phyloP scores from a whole-genome alignment of 225 moss, liverwort and hornwort genomes.

The Pleurozium schreberi region DNA sequence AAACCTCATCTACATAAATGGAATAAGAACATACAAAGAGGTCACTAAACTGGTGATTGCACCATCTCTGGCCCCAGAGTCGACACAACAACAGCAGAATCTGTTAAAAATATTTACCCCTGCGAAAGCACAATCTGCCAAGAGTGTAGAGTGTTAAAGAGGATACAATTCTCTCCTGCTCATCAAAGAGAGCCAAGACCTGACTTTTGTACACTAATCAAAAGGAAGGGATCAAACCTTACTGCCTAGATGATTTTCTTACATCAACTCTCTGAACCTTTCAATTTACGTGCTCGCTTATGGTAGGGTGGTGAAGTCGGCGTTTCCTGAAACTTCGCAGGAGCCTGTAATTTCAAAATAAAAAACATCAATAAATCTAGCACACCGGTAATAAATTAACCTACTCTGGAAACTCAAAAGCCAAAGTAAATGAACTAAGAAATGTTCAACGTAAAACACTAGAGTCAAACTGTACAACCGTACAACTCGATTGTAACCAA shows the following conservation, averaged over 20 bases:
- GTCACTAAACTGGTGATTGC: background rate
- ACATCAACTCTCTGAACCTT: conserved; percentile 66
- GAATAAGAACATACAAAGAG: background rate
- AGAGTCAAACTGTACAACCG: background rate
- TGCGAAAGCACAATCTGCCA: background rate
- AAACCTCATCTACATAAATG: background rate
- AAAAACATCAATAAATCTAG: background rate
- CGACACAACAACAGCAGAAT: background rate
- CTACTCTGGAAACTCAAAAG: background rate
- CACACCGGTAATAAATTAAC: background rate
- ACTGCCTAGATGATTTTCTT: background rate
- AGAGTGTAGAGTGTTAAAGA: background rate
- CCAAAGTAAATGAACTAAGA: background rate
- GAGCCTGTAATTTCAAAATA: conserved; percentile 18
- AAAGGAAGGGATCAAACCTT: background rate
- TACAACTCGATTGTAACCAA: background rate
- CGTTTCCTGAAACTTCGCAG: conserved; percentile 63
- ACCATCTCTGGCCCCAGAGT: background rate
- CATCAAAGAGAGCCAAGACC: background rate
- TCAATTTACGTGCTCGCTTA: conserved; percentile 74
- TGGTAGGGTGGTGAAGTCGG: conserved; percentile 59
- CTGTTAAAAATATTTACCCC: background rate
- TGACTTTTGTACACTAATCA: conserved; percentile 2
- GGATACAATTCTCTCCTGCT: conserved; percentile 9
- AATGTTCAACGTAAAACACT: background rate